These are phyloP conservation scores for Jackrogersella minutella DNA, from an alignment of 495 filamentous ascomycete species.

Conservation along the genomic window DNA sequence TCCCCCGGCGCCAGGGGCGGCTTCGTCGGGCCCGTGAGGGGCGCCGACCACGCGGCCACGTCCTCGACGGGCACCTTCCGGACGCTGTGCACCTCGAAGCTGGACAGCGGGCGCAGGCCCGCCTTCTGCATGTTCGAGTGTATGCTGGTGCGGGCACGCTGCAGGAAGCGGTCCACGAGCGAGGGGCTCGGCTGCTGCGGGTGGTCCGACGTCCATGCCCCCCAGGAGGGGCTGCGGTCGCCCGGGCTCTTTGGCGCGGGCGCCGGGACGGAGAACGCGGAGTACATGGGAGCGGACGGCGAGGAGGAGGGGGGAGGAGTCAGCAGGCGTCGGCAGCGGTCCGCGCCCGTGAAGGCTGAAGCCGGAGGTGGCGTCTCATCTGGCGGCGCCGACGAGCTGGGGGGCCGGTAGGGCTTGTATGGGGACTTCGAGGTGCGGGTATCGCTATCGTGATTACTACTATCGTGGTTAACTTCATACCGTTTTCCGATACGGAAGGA, in stretches of 20 bases:
- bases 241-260: background rate
- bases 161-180: conserved; percentile 19
- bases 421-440: too few species aligned
- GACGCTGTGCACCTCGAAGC: conserved; percentile 33
- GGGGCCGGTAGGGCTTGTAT: too few species aligned
- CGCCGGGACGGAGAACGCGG: background rate
- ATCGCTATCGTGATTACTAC: too few species aligned
- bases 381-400: background rate
- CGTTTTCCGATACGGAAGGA: too few species aligned
- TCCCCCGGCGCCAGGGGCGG: background rate
- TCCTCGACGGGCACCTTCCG: background rate
- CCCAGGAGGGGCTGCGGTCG: conserved; percentile 10
- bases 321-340: background rate
- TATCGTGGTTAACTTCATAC: background rate
- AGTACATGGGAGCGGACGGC: background rate
- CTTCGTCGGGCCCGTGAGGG: background rate
- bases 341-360: background rate
- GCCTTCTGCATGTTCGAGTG: conserved; percentile 15
- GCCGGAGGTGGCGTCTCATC: too few species aligned
- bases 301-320: too few species aligned
- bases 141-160: background rate
- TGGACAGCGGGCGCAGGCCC: background rate
- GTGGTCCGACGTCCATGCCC: conserved; percentile 14
- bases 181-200: conserved; percentile 15
- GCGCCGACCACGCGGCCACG: background rate